Evolutionary conservation across 306 rosid species (phyloP), one percentile per base, ranked within the genome.

Genomic region (Albizia julibrissin): DNA sequence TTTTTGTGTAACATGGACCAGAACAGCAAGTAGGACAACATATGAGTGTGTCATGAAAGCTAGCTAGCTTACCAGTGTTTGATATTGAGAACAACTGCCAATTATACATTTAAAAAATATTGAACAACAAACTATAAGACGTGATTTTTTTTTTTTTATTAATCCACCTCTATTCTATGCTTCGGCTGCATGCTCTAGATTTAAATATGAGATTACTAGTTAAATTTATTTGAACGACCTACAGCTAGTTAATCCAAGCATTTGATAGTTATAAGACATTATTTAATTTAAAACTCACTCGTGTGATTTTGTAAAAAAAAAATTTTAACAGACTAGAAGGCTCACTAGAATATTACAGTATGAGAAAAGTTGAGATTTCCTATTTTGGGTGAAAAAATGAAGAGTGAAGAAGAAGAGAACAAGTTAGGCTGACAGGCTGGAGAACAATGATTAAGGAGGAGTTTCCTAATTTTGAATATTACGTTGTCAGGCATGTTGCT

Each of bases 361-460:
- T 12, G 10, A 22, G 47, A 84, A 37, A 6, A 49, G 70, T 33
- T 39, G 43, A 9, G 10, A 73, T 19, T 43, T 66, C 52, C 34
- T 10, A 73, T 62, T 77, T 22, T 44, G 46, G 68, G 40, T n/a
- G 19, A 65, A 47, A 33, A 56, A 56, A 56, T 8, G 26, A 56
- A 29, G 39, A 65, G 21, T 37, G 33, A 50, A 31, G 2, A 22
- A 19, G 62, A 16, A 42, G 52, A 69, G 31, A 19, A 22, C 16
- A 27, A n/a, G 1, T 34, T 34, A 3, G 52, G 11, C 65, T 47
- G 83, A 80, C 79, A 86, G 76, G 79, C 85, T 83, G 72, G 75
- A 77, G 46, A 29, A 58, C 61, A 84, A 86, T 80, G 43, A 80
- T 86, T 73, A n/a, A 54, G 50, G 9, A 11, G 61, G 22, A 11